Base-by-base conservation (phyloP, 192 early-diverging fungal species). In the Podila minutissima region DNA sequence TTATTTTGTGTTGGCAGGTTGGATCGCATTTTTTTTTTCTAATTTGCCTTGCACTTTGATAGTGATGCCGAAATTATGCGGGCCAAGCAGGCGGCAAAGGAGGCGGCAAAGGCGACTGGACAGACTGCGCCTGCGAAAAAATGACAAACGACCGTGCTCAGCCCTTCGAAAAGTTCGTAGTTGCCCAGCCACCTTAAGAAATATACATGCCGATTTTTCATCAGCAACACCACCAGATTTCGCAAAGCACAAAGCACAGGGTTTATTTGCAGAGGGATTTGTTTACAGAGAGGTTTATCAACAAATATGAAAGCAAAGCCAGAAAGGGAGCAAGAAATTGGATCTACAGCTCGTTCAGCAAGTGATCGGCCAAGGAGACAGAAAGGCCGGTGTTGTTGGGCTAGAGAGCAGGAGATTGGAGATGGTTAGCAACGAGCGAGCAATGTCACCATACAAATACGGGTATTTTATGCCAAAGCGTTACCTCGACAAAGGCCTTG, bases 381-480 rank as follows among this genome's bases (percentile, higher is more conserved):
- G 75, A 82, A 9, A 90, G 57, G 0, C 89, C 89, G 50, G 87
- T 88, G 50, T 78, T 88, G 74, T 90, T 88, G 31, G 87, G 89
- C 69, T 88, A 67, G 41, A 22, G 22, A 26, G 37, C 3, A 57
- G 22, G 55, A 38, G 1, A 10, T 13, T 10, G 33, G 41, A 17
- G 19, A 20, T 57, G 50, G 31, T 55, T 31, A 29, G 41, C 2
- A 5, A 8, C 13, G 32, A 57, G 41, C 2, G 4, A 8, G 32
- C 6, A n/a, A 9, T 20, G 24, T n/a, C 26, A 38, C 17, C 12
- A 24, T 32, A 29, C 50, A 19, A 0, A 12, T 2, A 5, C 3
- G 4, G 32, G 4, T 38, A 8, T 24, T 3, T 17, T 9, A 35
- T 26, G 7, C 10, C 6, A 37, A 35, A 37, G 9, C 29, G 32